These are phyloP conservation scores for Graphiopsis chlorocephala DNA, from an alignment of 2,329 filamentous ascomycete species.

Conservation along the genomic window DNA sequence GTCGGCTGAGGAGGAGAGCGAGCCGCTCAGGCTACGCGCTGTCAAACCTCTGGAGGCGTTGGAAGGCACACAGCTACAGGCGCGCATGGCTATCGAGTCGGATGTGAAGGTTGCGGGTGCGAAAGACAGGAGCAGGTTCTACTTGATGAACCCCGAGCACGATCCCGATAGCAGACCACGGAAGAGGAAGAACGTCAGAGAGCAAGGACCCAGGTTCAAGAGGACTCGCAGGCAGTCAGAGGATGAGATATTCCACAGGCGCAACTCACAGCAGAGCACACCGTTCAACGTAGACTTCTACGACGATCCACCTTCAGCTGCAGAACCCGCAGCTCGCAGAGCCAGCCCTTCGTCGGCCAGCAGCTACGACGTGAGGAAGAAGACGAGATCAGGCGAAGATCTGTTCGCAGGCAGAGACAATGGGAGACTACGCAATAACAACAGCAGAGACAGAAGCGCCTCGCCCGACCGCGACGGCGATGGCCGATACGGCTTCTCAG, in stretches of 20 bases:
- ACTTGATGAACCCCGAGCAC: slow-evolving; percentile 85
- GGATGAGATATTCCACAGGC: slow-evolving; percentile 8
- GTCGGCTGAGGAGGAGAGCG: slow-evolving; percentile 32
- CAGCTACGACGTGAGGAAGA: slow-evolving; percentile 19
- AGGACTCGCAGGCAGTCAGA: slow-evolving; percentile 18
- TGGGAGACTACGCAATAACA: slow-evolving; percentile 52
- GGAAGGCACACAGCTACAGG: slow-evolving; percentile 65
- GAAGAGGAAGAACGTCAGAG: slow-evolving; percentile 16
- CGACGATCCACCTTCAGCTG: slow-evolving; percentile 60
- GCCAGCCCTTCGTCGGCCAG: slow-evolving; percentile 25
- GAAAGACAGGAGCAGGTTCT: slow-evolving; percentile 80
- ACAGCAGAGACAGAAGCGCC: slow-evolving; percentile 60
- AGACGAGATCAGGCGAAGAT: slow-evolving; percentile 30
- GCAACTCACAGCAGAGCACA: slow-evolving; percentile 11
- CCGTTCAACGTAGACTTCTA: slow-evolving; percentile 77
- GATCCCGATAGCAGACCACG: slow-evolving; percentile 71
- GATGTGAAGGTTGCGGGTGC: slow-evolving; percentile 82
- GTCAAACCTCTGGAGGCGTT: slow-evolving; percentile 68
- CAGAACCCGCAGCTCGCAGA: not conserved
- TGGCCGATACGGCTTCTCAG: slow-evolving; percentile 49
- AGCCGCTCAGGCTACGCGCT: slow-evolving; percentile 60
- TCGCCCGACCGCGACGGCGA: slow-evolving; percentile 53
- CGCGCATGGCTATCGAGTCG: slow-evolving; percentile 69
- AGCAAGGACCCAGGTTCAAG: slow-evolving; percentile 18
- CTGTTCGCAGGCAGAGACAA: slow-evolving; percentile 32